Evolutionary conservation across 305 asterid genomes (phyloP).

Genomic region (Stenogyne calaminthoides): DNA sequence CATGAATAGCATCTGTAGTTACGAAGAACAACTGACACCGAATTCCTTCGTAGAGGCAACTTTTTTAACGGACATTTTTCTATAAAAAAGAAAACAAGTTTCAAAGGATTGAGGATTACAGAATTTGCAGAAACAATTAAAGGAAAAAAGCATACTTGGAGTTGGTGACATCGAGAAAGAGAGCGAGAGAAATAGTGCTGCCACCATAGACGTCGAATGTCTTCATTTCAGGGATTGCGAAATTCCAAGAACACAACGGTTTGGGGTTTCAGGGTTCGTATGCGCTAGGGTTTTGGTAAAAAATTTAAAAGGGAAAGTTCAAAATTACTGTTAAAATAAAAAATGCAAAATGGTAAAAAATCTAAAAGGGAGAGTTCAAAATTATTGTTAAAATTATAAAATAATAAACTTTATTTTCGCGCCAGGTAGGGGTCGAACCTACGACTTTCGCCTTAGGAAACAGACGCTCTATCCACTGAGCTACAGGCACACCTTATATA

Average conservation of each 20-base stretch:
- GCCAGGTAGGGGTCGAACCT: slow-evolving; percentile 99
- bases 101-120: background rate
- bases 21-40: background rate
- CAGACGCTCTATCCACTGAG: slow-evolving; percentile 98
- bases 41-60: background rate
- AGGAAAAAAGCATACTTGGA: slow-evolving; percentile 57
- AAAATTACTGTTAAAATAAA: too few species aligned
- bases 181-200: slow-evolving; percentile 62
- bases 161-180: slow-evolving; percentile 78
- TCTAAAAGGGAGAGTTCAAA: background rate
- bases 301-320: background rate
- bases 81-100: background rate
- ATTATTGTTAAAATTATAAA: too few species aligned
- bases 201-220: slow-evolving; percentile 69
- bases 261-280: slow-evolving; percentile 17
- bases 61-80: background rate
- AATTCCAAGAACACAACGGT: background rate
- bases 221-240: slow-evolving; percentile 54
- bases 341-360: background rate
- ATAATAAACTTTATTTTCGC: slow-evolving; percentile 30
- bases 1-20: background rate
- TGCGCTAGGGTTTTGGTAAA: slow-evolving; percentile 24
- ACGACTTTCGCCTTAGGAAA: slow-evolving; percentile 96
- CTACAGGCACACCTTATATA: slow-evolving; percentile 76
- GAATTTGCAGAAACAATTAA: slow-evolving; percentile 3